Conservation (phyloP, 345 rosid species). For the Passiflora organensis region DNA sequence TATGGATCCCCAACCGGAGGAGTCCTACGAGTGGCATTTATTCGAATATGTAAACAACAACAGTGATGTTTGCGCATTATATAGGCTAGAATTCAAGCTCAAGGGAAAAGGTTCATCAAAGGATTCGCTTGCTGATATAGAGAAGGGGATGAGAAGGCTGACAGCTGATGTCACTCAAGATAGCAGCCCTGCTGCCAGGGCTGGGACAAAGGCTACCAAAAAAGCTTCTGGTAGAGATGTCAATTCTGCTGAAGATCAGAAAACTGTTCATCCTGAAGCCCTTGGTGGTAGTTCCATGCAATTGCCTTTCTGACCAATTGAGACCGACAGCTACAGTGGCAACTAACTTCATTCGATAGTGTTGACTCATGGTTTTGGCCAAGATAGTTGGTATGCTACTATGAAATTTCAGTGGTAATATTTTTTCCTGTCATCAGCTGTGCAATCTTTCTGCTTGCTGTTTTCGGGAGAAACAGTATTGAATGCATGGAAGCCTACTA, state of each 20-base stretch:
- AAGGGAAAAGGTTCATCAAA: slow-evolving; percentile 47
- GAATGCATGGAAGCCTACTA: too few relatives aligned
- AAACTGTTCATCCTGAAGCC: background rate
- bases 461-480: too few relatives aligned
- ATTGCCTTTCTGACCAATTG: too few relatives aligned
- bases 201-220: slow-evolving; percentile 21
- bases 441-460: too few relatives aligned
- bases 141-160: slow-evolving; percentile 78
- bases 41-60: slow-evolving; percentile 58
- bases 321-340: background rate
- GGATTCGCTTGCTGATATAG: slow-evolving; percentile 67
- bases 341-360: slow-evolving; percentile 2
- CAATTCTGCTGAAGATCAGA: slow-evolving; percentile 10
- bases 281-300: background rate
- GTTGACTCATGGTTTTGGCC: too few relatives aligned
- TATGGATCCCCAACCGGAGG: slow-evolving; percentile 90
- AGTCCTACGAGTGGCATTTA: slow-evolving; percentile 72
- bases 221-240: slow-evolving; percentile 15
- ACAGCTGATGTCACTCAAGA: slow-evolving; percentile 57
- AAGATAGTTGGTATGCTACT: too few relatives aligned
- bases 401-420: too few relatives aligned
- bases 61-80: slow-evolving; percentile 52
- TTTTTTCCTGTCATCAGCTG: too few relatives aligned
- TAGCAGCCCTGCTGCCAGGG: slow-evolving; percentile 32
- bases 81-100: slow-evolving; percentile 63